Conservation (phyloP, 345 rosid species). For the Hibiscus tridactylites region DNA sequence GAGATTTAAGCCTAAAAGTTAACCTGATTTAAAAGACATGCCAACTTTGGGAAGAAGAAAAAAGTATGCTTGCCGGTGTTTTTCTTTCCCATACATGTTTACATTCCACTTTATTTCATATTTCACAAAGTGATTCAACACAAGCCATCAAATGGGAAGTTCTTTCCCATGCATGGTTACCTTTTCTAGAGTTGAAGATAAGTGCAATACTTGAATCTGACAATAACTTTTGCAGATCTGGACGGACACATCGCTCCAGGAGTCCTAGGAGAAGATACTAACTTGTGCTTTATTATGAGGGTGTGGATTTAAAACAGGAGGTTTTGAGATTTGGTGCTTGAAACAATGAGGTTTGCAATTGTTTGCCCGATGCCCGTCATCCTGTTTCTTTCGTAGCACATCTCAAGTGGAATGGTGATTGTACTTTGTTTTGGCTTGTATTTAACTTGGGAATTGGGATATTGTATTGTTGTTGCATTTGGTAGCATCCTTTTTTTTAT, state of each 20-base stretch:
- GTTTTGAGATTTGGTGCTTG: too few relatives aligned
- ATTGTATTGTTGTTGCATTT: too few relatives aligned
- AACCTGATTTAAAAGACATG: not conserved
- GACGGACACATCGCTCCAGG: slow-evolving; percentile 56
- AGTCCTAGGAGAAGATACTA: slow-evolving; percentile 36
- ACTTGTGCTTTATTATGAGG: too few relatives aligned
- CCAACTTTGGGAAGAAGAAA: not conserved
- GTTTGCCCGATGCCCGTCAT: too few relatives aligned
- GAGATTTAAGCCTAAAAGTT: not conserved
- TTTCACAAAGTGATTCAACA: not conserved
- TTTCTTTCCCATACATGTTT: not conserved
- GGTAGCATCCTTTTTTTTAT: too few relatives aligned
- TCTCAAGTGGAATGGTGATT: too few relatives aligned
- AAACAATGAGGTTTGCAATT: too few relatives aligned
- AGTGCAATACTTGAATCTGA: not conserved
- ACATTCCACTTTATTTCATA: not conserved
- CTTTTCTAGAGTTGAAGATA: not conserved
- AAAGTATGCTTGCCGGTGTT: not conserved
- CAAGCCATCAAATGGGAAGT: not conserved
- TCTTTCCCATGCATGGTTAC: too few relatives aligned
- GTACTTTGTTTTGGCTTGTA: too few relatives aligned
- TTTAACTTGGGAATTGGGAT: too few relatives aligned
- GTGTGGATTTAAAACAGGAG: too few relatives aligned
- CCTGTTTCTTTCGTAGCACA: too few relatives aligned
- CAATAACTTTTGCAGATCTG: slow-evolving; percentile 35